phyloP scores from a whole-genome alignment of 2,329 filamentous ascomycete genomes.

The Raffaelea ambrosiae region DNA sequence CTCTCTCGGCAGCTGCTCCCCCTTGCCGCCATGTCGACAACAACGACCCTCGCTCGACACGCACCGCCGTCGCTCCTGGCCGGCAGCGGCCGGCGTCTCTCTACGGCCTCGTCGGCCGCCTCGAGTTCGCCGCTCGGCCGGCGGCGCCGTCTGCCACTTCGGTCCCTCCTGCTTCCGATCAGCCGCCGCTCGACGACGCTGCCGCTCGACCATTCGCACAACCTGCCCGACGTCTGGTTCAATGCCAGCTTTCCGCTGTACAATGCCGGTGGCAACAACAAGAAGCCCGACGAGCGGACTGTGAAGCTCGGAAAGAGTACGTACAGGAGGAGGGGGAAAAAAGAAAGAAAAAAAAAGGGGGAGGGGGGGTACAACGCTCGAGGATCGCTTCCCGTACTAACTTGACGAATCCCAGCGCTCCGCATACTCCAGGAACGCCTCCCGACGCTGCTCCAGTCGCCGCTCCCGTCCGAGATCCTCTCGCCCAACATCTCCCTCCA shows the following conservation, averaged over 20 bases:
- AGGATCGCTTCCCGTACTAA: no score
- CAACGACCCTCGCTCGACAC: no score
- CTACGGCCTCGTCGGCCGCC: neutral
- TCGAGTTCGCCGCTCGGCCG: neutral
- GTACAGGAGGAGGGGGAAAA: no score
- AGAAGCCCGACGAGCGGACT: constrained; percentile 44
- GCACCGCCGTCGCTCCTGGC: neutral
- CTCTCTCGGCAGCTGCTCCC: no score
- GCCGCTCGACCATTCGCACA: constrained; percentile 17
- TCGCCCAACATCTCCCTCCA: constrained; percentile 64
- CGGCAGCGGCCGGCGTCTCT: neutral
- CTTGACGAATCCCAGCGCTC: no score
- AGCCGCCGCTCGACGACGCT: constrained; percentile 9
- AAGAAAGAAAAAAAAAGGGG: no score
- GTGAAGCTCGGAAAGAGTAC: constrained; percentile 57
- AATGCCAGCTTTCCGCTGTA: constrained; percentile 26
- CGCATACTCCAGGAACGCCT: constrained; percentile 57
- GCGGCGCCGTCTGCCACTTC: neutral
- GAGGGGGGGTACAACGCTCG: no score
- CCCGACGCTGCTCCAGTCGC: constrained; percentile 58
- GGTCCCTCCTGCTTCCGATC: neutral
- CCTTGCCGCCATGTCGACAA: no score
- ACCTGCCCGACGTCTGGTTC: constrained; percentile 34
- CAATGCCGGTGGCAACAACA: constrained; percentile 9
- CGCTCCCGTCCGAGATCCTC: constrained; percentile 66